Conservation (phyloP, 768 basidiomycete species). For the Serpula lacrymans region DNA sequence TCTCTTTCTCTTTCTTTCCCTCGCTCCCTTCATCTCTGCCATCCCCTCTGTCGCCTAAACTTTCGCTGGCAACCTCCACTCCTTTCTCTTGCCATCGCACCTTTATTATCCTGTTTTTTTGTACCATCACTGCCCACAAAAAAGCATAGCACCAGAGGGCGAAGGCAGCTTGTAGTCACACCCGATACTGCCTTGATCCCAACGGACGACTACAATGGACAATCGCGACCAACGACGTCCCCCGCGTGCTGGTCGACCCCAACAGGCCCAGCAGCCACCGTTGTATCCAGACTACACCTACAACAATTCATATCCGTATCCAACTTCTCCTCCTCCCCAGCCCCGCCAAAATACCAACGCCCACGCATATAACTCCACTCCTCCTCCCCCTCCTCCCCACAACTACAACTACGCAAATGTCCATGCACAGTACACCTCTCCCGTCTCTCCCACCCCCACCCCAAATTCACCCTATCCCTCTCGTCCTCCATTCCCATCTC, state of each 20-base stretch:
- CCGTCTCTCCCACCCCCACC: too few relatives aligned
- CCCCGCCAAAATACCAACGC: slow-evolving; percentile 13
- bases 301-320: slow-evolving; percentile 17
- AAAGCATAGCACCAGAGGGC: background rate
- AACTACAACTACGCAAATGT: slow-evolving; percentile 1
- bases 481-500: slow-evolving; percentile 31
- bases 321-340: slow-evolving; percentile 14
- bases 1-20: too few relatives aligned
- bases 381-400: background rate
- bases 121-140: background rate
- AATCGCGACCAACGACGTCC: slow-evolving; percentile 44
- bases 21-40: slow-evolving; percentile 1
- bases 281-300: slow-evolving; percentile 34
- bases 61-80: slow-evolving; percentile 1
- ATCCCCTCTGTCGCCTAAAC: too few relatives aligned
- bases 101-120: too few relatives aligned
- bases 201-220: slow-evolving; percentile 31
- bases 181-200: background rate
- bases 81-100: background rate
- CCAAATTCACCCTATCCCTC: slow-evolving; percentile 21
- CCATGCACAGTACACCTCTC: too few relatives aligned
- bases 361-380: slow-evolving; percentile 13
- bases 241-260: slow-evolving; percentile 52
- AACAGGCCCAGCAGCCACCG: slow-evolving; percentile 35
- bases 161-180: background rate